Conservation (phyloP, 1,284 basidiomycete genomes). For the Vanrija humicola region DNA sequence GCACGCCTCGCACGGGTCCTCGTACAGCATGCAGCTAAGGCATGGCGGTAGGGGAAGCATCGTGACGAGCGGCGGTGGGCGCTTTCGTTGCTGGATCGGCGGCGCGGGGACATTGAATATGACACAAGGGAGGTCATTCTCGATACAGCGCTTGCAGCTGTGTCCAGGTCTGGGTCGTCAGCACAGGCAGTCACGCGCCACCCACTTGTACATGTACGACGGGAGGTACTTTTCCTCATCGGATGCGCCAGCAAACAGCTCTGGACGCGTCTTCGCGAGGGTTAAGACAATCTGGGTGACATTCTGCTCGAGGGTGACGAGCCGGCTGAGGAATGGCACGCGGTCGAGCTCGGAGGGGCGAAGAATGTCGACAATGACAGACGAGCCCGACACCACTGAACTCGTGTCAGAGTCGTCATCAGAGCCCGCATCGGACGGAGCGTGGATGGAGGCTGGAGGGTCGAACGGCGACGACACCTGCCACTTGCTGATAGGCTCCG, state of each 20-base stretch:
- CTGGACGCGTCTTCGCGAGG: background rate
- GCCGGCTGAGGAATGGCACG: slow-evolving; percentile 3
- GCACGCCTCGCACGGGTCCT: background rate
- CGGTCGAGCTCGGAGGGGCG: background rate
- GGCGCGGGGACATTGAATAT: background rate
- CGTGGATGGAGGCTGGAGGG: too few species aligned
- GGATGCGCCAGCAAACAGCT: background rate
- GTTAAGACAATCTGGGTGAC: background rate
- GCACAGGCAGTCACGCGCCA: background rate
- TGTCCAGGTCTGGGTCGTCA: slow-evolving; percentile 1
- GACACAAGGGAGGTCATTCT: background rate
- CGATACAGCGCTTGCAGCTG: background rate
- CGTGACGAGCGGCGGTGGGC: background rate
- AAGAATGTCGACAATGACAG: background rate
- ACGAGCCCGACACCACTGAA: background rate
- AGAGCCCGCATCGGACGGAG: too few species aligned
- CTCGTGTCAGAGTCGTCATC: background rate
- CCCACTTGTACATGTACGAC: slow-evolving; percentile 6
- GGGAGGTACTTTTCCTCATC: background rate
- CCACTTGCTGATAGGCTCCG: background rate
- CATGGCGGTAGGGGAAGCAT: slow-evolving; percentile 1
- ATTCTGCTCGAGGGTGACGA: background rate
- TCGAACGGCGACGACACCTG: slow-evolving; percentile 1
- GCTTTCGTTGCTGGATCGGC: background rate
- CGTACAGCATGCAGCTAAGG: background rate